Evolutionary conservation across 2,329 filamentous ascomycete genomes (phyloP), one percentile per base, ranked within the genome.

Genomic region (Beauveria varroae): DNA sequence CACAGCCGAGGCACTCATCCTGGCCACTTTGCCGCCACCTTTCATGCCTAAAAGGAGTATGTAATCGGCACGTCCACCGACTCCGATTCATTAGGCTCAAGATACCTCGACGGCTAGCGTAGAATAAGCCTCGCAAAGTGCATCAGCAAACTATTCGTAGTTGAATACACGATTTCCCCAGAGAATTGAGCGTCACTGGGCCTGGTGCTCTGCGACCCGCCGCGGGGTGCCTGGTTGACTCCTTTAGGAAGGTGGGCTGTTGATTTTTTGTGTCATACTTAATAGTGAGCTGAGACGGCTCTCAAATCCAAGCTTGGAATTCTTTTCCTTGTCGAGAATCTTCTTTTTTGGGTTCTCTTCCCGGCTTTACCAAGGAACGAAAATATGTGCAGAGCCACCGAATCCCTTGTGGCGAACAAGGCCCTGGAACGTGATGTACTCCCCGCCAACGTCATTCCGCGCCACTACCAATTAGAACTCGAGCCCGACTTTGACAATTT

Each of bases 401-500:
- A 60, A 37, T 54, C 49, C 12, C 20, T 47, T 8, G 50, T 3
- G 28, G 49, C 57, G 16, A 46, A 24, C 34, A 53, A 47, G 20
- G 41, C 40, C 46, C 76, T 69, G 16, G 70, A 67, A 41, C 87
- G 93, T 68, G 89, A 96, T 79, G 88, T 98, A 66, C 82, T 98
- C 68, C 93, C 95, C 57, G 86, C 87, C 76, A 96, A 97, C 71
- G 91, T 97, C 70, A 89, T 93, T 73, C 93, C 93, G 16, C 77
- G 82, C 47, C 92, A 98, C 78, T 98, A 98, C 77, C 86, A 96
- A 74, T 77, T 98, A 68, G 95, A 90, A 1, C 81, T 98, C 64
- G 95, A 98, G 78, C 92, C 93, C 59, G 86, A 97, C 78, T 90
- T 98, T 68, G 83, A 90, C 68, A 91, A 88, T 65, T 91, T 95